Percentiles rank a stretch among this genome's conserved stretches.
Evolutionary conservation across 2,329 filamentous ascomycete genomes (phyloP).

Genomic region (Cercospora zeina): DNA sequence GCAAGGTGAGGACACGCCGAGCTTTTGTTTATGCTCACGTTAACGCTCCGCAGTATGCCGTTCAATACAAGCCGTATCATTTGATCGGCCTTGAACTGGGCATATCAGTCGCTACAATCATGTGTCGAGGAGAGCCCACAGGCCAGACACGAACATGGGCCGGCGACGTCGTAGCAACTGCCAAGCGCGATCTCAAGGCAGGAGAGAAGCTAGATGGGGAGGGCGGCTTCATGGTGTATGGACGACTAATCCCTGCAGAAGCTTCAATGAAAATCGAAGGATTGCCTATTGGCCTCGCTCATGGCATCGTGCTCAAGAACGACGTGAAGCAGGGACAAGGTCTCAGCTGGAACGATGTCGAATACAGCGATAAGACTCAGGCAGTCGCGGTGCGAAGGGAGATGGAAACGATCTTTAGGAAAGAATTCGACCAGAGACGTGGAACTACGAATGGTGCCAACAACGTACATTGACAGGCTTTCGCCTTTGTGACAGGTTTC

Average conservation of each 20-base stretch:
- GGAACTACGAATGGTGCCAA: conserved; percentile 13
- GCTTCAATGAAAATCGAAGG: conserved; percentile 46
- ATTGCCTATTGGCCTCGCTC: conserved; percentile 49
- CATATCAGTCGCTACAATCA: conserved; percentile 48
- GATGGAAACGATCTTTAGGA: conserved; percentile 47
- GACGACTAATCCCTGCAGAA: conserved; percentile 47
- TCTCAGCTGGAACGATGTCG: conserved; percentile 50
- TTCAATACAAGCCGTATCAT: conserved; percentile 52
- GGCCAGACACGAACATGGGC: conserved; percentile 49
- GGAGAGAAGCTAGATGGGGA: conserved; percentile 51
- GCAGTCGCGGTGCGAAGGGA: conserved; percentile 47
- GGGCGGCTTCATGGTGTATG: conserved; percentile 51
- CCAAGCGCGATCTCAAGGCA: conserved; percentile 49
- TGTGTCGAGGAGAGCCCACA: conserved; percentile 51
- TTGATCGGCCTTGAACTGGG: conserved; percentile 52
- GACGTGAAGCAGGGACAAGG: conserved; percentile 47
- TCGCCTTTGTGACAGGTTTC: background rate
- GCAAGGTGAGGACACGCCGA: conserved; percentile 27
- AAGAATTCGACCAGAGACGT: conserved; percentile 27
- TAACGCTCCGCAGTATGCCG: conserved; percentile 41
- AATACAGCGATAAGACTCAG: conserved; percentile 45
- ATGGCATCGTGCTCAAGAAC: conserved; percentile 46
- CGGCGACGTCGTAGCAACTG: conserved; percentile 51
- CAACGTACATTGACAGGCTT: conserved; percentile 1
- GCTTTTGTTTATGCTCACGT: background rate